phyloP scores from a whole-genome alignment of 805 yeast species.

The Hanseniaspora jakobsenii region DNA sequence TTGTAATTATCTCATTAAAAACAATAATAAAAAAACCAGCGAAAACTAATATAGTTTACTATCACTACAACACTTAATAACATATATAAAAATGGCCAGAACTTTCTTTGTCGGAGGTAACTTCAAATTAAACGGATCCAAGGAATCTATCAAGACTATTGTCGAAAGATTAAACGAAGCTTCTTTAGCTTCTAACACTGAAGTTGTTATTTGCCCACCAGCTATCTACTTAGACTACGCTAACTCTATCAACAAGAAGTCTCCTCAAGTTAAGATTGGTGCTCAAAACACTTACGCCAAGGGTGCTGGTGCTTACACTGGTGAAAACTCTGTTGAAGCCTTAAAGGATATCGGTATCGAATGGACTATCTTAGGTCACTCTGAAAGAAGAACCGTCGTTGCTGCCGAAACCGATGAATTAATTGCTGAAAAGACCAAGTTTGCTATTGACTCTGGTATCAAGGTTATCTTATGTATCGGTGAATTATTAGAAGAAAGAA shows the following conservation, averaged over 20 bases:
- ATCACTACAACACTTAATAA: neutral
- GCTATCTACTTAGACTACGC: conserved; percentile 81
- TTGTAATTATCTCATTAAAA: neutral
- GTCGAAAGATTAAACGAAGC: conserved; percentile 74
- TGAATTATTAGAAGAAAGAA: conserved; percentile 91
- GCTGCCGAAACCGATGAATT: conserved; percentile 73
- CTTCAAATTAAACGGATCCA: conserved; percentile 97
- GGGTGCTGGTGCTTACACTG: conserved; percentile 94
- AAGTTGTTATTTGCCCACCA: conserved; percentile 94
- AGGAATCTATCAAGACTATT: conserved; percentile 69
- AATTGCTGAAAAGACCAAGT: conserved; percentile 87
- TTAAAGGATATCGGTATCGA: conserved; percentile 82
- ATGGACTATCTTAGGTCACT: conserved; percentile 96
- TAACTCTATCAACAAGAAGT: conserved; percentile 50
- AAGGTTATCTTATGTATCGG: conserved; percentile 94
- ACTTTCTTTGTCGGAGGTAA: conserved; percentile 97
- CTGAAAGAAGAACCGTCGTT: conserved; percentile 93
- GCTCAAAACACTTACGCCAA: conserved; percentile 86
- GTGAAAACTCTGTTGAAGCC: conserved; percentile 84
- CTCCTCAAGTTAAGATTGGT: conserved; percentile 60
- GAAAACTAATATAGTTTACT: neutral
- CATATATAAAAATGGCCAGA: conserved; percentile 47
- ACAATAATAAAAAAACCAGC: neutral
- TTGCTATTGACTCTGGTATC: conserved; percentile 80
- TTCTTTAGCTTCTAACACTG: conserved; percentile 61